phyloP scores from a whole-genome alignment of 495 filamentous ascomycete species.

The Penicillium canariense region DNA sequence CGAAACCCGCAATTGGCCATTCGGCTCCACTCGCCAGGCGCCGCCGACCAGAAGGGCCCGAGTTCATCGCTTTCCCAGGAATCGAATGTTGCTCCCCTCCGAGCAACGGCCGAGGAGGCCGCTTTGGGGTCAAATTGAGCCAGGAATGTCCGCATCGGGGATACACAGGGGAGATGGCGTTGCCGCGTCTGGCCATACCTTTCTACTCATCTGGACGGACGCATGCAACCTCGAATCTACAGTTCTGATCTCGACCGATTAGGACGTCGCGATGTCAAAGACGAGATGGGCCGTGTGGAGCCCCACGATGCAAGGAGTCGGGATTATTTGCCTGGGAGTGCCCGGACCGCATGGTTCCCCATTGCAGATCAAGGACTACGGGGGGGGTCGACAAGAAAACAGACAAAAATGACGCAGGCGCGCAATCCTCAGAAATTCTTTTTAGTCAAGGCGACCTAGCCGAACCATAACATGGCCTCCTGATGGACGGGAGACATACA shows the following conservation, averaged over 20 bases:
- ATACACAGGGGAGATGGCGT: background rate
- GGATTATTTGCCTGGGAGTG: constrained; percentile 1
- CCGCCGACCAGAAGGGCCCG: constrained; percentile 11
- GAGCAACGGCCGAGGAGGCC: constrained; percentile 5
- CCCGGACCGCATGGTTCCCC: constrained; percentile 23
- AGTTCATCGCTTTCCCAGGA: background rate
- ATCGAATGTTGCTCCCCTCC: background rate
- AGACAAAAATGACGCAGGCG: constrained; percentile 6
- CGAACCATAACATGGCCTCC: background rate
- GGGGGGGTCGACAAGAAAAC: background rate
- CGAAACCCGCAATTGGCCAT: constrained; percentile 16
- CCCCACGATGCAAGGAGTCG: constrained; percentile 26
- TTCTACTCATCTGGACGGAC: background rate
- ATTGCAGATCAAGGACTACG: constrained; percentile 1
- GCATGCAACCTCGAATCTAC: constrained; percentile 22
- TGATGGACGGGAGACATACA: background rate
- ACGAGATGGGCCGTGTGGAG: constrained; percentile 11
- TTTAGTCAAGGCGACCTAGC: background rate
- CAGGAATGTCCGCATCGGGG: constrained; percentile 21
- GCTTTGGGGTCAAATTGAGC: constrained; percentile 2
- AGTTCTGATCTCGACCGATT: background rate
- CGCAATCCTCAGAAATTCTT: background rate
- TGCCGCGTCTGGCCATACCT: background rate
- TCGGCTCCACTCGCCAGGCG: constrained; percentile 14
- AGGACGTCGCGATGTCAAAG: constrained; percentile 1